phyloP scores from a whole-genome alignment of 2,329 filamentous ascomycete genomes.

The Cercospora canescens region DNA sequence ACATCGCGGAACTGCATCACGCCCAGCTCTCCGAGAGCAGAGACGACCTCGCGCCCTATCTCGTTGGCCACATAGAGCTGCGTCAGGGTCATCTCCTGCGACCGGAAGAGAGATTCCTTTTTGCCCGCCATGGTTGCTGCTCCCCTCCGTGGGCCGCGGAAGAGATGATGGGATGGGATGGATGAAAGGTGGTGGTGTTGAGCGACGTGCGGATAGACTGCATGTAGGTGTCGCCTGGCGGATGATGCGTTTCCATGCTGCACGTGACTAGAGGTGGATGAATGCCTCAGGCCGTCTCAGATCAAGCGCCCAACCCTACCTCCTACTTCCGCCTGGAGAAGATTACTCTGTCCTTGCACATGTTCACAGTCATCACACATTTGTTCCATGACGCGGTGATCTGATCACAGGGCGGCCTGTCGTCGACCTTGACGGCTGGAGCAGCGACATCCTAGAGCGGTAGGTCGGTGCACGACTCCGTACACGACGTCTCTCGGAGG shows the following conservation, averaged over 20 bases:
- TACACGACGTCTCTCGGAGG: background rate
- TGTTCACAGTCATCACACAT: no score
- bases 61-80: constrained; percentile 99
- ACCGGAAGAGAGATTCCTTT: constrained; percentile 97
- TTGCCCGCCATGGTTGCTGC: constrained; percentile 54
- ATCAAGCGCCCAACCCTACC: background rate
- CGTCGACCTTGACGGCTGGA: background rate
- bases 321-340: background rate
- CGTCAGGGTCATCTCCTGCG: constrained; percentile 99
- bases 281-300: no score
- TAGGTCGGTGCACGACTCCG: background rate
- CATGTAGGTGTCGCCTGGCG: background rate
- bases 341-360: no score
- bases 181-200: constrained; percentile 12
- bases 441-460: background rate
- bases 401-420: background rate
- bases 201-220: background rate
- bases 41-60: constrained; percentile 96
- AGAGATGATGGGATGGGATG: constrained; percentile 12
- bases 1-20: constrained; percentile 98
- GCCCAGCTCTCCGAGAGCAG: constrained; percentile 91
- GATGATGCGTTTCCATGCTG: background rate
- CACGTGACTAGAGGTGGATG: background rate
- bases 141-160: constrained; percentile 17
- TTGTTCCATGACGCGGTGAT: background rate